Evolutionary conservation across 495 filamentous ascomycete species (phyloP).

Genomic region (Hypoxylon rickii): DNA sequence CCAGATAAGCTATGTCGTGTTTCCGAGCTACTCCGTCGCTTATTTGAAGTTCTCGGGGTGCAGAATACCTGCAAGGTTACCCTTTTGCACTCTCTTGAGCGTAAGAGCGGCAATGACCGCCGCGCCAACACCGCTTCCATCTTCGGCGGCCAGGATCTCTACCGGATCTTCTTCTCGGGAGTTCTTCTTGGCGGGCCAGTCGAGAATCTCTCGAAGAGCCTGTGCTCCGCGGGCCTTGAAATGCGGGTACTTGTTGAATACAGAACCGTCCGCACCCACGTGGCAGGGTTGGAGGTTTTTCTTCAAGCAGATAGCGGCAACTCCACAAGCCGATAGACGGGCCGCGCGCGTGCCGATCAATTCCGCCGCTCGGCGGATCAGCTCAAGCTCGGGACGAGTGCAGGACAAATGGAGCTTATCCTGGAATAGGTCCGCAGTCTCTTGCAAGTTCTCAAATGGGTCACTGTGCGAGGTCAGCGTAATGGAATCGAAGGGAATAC

Average conservation of each 20-base stretch:
- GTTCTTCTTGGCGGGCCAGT: constrained; percentile 73
- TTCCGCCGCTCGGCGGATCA: constrained; percentile 85
- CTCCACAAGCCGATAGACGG: constrained; percentile 88
- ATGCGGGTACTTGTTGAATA: constrained; percentile 98
- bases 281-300: constrained; percentile 86
- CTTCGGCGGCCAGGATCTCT: constrained; percentile 84
- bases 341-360: constrained; percentile 93
- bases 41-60: constrained; percentile 66
- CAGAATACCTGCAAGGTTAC: constrained; percentile 77
- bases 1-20: constrained; percentile 4
- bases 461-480: constrained; percentile 57
- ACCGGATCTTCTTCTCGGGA: constrained; percentile 77
- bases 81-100: constrained; percentile 78
- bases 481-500: background rate
- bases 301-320: constrained; percentile 94
- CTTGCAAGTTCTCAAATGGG: constrained; percentile 89
- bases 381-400: constrained; percentile 76
- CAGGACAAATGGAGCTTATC: constrained; percentile 69
- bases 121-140: constrained; percentile 94
- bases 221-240: constrained; percentile 90
- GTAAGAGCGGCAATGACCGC: constrained; percentile 94
- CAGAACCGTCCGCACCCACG: constrained; percentile 92
- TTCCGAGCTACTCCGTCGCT: background rate
- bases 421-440: constrained; percentile 80
- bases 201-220: constrained; percentile 90